phyloP scores from a whole-genome alignment of 1,139 yeast genomes.

The Spathaspora sp. region DNA sequence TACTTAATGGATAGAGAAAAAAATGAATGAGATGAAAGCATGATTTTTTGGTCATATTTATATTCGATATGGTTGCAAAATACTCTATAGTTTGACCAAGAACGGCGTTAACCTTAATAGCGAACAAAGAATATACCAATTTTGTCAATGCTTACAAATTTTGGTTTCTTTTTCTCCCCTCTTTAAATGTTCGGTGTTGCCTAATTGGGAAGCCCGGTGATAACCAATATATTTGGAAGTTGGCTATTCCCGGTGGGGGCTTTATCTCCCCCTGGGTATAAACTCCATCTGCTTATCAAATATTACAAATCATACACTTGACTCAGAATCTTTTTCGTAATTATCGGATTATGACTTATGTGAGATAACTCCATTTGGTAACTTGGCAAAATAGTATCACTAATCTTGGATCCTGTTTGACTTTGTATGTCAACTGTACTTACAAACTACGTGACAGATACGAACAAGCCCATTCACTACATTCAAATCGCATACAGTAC shows the following conservation, averaged over 20 bases:
- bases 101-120: background rate
- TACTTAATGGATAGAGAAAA: background rate
- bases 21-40: background rate
- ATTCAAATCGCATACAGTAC: too few species aligned
- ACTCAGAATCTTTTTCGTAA: too few species aligned
- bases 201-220: slow-evolving; percentile 1
- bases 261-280: background rate
- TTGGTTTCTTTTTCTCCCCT: background rate
- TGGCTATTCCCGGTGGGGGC: background rate
- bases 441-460: too few species aligned
- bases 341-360: too few species aligned
- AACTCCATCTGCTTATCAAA: background rate
- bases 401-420: too few species aligned
- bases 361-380: too few species aligned
- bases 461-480: too few species aligned
- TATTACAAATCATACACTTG: too few species aligned
- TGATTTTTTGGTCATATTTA: background rate
- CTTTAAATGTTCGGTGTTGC: background rate
- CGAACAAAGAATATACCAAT: background rate
- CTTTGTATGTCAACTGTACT: too few species aligned
- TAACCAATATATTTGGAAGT: background rate
- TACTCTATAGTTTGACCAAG: background rate
- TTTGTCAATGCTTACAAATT: slow-evolving; percentile 1
- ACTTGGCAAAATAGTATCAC: too few species aligned
- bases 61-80: slow-evolving; percentile 1